These are phyloP conservation scores for Lecanicillium sp. DNA, from an alignment of 2,329 filamentous ascomycete species.

Conservation along the genomic window DNA sequence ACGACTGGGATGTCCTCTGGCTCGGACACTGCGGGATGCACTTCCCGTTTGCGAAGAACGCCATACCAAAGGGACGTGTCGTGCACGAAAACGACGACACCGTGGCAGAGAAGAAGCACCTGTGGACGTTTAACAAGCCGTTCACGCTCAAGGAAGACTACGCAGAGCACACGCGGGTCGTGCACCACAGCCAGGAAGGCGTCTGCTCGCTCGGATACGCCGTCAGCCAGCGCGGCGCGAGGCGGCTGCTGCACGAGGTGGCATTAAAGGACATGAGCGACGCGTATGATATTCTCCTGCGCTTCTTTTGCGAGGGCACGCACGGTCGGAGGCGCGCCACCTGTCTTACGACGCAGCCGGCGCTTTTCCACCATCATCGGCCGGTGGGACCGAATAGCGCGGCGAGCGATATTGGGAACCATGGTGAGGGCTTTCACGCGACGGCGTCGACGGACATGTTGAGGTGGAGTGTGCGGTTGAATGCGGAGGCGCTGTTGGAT, in stretches of 20 bases:
- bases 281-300: conserved; percentile 36
- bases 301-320: conserved; percentile 36
- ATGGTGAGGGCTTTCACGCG: conserved; percentile 22
- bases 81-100: conserved; percentile 25
- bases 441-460: conserved; percentile 25
- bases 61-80: conserved; percentile 21
- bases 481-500: conserved; percentile 27
- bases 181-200: conserved; percentile 31
- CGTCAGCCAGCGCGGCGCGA: conserved; percentile 34
- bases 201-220: conserved; percentile 37
- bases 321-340: conserved; percentile 24
- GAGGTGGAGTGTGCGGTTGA: conserved; percentile 32
- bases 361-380: conserved; percentile 39
- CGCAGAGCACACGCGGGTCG: conserved; percentile 33
- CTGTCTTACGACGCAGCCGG: conserved; percentile 33
- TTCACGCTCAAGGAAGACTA: conserved; percentile 26
- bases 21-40: conserved; percentile 38
- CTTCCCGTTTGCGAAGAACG: conserved; percentile 15
- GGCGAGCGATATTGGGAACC: conserved; percentile 29
- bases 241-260: conserved; percentile 33
- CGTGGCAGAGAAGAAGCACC: conserved; percentile 23
- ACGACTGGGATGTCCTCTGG: conserved; percentile 45
- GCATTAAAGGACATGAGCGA: conserved; percentile 30
- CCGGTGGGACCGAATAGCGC: conserved; percentile 24
- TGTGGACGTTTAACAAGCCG: conserved; percentile 25